phyloP scores from a whole-genome alignment of 495 filamentous ascomycete species.

The Penicillium daleae region DNA sequence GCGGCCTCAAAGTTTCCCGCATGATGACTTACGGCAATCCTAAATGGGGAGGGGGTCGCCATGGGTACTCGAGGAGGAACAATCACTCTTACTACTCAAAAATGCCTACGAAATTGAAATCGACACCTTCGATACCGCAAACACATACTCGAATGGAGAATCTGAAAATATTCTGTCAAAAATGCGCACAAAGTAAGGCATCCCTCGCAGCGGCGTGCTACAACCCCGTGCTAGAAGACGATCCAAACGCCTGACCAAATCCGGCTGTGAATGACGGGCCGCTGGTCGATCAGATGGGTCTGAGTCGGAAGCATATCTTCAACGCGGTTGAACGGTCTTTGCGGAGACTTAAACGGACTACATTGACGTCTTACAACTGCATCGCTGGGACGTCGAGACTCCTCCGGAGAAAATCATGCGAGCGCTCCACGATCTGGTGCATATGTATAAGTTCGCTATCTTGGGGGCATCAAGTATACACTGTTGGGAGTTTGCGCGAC shows the following conservation, averaged over 20 bases:
- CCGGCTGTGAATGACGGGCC: constrained; percentile 29
- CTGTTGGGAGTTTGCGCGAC: constrained; percentile 44
- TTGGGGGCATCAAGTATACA: constrained; percentile 58
- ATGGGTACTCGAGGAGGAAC: constrained; percentile 65
- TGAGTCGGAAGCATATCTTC: constrained; percentile 56
- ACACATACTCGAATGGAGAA: constrained; percentile 67
- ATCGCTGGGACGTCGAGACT: constrained; percentile 54
- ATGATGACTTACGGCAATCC: constrained; percentile 65
- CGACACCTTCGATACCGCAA: constrained; percentile 57
- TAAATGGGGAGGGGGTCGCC: constrained; percentile 50
- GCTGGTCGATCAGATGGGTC: constrained; percentile 50
- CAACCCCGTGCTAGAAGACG: constrained; percentile 54
- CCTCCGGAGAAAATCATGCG: constrained; percentile 73
- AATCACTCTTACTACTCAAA: constrained; percentile 66
- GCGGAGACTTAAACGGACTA: constrained; percentile 52
- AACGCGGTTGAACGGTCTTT: constrained; percentile 55
- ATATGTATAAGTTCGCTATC: constrained; percentile 67
- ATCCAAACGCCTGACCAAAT: constrained; percentile 19
- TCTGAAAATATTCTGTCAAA: constrained; percentile 73
- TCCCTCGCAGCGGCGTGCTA: constrained; percentile 71
- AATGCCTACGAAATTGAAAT: constrained; percentile 67
- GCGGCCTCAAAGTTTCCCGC: constrained; percentile 66
- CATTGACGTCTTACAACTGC: constrained; percentile 60
- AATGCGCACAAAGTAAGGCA: constrained; percentile 68
- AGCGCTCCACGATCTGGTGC: constrained; percentile 69